phyloP scores from a whole-genome alignment of 2,329 filamentous ascomycete species.

The Venturia carpophila region DNA sequence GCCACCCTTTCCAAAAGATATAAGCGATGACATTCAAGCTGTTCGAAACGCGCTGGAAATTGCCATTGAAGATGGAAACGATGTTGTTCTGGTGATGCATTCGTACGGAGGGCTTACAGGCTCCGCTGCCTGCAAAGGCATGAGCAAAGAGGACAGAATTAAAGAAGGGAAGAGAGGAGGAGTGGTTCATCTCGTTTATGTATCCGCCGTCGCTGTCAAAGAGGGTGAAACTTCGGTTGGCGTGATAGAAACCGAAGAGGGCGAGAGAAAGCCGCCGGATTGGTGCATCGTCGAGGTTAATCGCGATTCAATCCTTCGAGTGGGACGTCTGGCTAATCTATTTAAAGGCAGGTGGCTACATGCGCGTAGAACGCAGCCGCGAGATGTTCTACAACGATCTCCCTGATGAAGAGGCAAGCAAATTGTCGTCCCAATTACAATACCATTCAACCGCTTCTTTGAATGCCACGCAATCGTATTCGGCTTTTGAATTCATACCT shows the following conservation, averaged over 20 bases:
- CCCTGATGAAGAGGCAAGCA: conserved; percentile 38
- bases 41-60: too few relatives aligned
- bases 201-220: not conserved
- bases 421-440: conserved; percentile 37
- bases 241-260: too few relatives aligned
- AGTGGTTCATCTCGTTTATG: conserved; percentile 26
- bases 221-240: conserved; percentile 2
- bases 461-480: not conserved
- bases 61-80: conserved; percentile 27
- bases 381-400: conserved; percentile 46
- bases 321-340: conserved; percentile 38
- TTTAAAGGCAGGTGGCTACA: conserved; percentile 38
- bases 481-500: conserved; percentile 13
- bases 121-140: too few relatives aligned
- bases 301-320: conserved; percentile 35
- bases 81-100: conserved; percentile 30
- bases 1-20: too few relatives aligned
- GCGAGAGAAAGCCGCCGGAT: not conserved
- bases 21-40: too few relatives aligned
- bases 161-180: too few relatives aligned
- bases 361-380: conserved; percentile 31
- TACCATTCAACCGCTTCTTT: conserved; percentile 36
- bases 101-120: too few relatives aligned
- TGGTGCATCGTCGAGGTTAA: conserved; percentile 17
- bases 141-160: too few relatives aligned